Percentiles rank a stretch among this genome's conserved stretches.
Evolutionary conservation across 352 stramenopile species (phyloP).

Genomic region (Globisporangium okanoganense): DNA sequence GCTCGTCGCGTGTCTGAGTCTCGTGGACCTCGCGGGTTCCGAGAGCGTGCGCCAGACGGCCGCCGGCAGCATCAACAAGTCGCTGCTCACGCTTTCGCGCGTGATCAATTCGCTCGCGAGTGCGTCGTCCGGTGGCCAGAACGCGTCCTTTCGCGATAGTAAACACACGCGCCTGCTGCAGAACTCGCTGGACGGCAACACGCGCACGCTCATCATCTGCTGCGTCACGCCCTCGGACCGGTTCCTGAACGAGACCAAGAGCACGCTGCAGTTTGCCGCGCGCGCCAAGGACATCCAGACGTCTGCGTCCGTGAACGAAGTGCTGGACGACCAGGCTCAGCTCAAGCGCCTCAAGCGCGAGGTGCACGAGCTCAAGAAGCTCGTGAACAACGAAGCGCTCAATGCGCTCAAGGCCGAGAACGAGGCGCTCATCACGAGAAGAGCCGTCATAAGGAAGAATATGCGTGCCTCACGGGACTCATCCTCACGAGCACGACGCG

Average conservation of each 20-base stretch:
- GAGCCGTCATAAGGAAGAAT: slow-evolving; percentile 52
- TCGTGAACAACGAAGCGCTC: slow-evolving; percentile 47
- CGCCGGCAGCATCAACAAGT: slow-evolving; percentile 96
- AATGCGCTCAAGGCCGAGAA: slow-evolving; percentile 71
- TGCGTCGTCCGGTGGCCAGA: slow-evolving; percentile 21
- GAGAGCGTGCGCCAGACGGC: slow-evolving; percentile 96
- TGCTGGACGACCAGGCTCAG: slow-evolving; percentile 90
- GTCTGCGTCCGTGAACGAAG: slow-evolving; percentile 81
- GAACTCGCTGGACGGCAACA: slow-evolving; percentile 89
- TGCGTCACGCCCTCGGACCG: slow-evolving; percentile 72
- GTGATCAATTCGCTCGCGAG: slow-evolving; percentile 89
- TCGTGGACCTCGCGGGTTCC: slow-evolving; percentile 97
- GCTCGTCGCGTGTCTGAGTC: slow-evolving; percentile 93
- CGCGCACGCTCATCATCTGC: slow-evolving; percentile 89
- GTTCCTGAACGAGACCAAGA: slow-evolving; percentile 82
- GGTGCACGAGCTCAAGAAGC: slow-evolving; percentile 62
- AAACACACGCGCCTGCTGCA: slow-evolving; percentile 92
- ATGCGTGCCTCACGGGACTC: slow-evolving; percentile 51
- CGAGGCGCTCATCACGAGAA: slow-evolving; percentile 55
- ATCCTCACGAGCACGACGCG: slow-evolving; percentile 47
- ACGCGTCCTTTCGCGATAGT: slow-evolving; percentile 83
- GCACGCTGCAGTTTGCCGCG: slow-evolving; percentile 91
- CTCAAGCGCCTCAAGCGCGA: slow-evolving; percentile 68
- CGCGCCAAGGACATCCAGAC: slow-evolving; percentile 90
- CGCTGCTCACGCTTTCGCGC: slow-evolving; percentile 93